These are phyloP conservation scores for Nicotiana tabacum DNA, from an alignment of 257 asterid species.

Conservation along the genomic window DNA sequence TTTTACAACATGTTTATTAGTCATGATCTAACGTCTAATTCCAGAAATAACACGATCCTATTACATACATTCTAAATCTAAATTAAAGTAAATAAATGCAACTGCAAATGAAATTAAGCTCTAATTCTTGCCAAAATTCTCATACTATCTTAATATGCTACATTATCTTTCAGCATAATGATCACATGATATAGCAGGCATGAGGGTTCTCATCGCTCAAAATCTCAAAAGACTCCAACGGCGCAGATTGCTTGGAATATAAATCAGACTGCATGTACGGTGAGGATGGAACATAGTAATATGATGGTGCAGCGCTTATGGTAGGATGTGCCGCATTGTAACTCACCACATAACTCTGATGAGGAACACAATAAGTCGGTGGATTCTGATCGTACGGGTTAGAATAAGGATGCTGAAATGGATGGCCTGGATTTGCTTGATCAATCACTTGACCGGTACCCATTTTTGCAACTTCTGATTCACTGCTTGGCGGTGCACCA, in stretches of 20 bases:
- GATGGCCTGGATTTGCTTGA: conserved; percentile 30
- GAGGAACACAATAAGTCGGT: conserved; percentile 31
- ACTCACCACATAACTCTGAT: conserved; percentile 42
- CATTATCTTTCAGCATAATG: background rate
- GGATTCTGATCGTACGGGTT: conserved; percentile 10
- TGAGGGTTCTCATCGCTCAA: conserved; percentile 84
- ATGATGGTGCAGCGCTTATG: conserved; percentile 29
- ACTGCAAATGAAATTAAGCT: background rate
- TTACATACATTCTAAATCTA: background rate
- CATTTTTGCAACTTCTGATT: conserved; percentile 30
- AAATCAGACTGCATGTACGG: conserved; percentile 32
- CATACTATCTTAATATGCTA: background rate
- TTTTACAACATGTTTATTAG: background rate
- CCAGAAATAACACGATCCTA: background rate
- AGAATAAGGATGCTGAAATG: conserved; percentile 6
- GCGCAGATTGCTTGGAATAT: conserved; percentile 21
- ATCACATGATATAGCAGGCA: conserved; percentile 61
- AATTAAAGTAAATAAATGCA: background rate
- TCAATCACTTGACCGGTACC: conserved; percentile 38
- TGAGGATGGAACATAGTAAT: conserved; percentile 47
- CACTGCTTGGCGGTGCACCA: conserved; percentile 38
- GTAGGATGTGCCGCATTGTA: conserved; percentile 58
- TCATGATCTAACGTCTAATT: background rate
- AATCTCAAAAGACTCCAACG: conserved; percentile 61
- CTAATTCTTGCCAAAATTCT: background rate